Evolutionary conservation across 176 grass and related monocot species (phyloP).

Genomic region (Bromus sterilis): DNA sequence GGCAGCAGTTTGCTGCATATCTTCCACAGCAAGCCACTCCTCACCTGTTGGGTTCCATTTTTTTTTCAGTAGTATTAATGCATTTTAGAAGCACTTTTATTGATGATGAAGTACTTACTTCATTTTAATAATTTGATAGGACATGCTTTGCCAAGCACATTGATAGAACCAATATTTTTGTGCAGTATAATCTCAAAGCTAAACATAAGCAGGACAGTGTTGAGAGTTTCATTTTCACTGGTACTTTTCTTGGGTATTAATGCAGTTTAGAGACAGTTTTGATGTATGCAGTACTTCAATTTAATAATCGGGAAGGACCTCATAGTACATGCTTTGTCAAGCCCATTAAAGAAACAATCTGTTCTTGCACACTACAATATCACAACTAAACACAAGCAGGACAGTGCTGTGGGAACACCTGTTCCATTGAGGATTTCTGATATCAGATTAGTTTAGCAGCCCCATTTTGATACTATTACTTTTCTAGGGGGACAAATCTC

Average conservation of each 20-base stretch:
- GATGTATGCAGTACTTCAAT: neutral
- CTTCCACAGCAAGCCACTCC: constrained; percentile 16
- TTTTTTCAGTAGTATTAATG: neutral
- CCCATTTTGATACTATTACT: neutral
- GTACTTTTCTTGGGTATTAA: neutral
- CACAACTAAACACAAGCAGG: neutral
- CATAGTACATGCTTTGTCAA: neutral
- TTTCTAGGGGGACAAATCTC: neutral
- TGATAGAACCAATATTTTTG: neutral
- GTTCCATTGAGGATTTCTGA: constrained; percentile 13
- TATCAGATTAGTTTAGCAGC: neutral
- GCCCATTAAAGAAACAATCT: neutral
- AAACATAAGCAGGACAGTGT: neutral
- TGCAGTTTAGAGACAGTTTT: neutral
- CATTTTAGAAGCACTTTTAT: neutral
- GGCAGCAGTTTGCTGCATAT: neutral
- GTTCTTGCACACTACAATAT: neutral
- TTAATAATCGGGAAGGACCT: neutral
- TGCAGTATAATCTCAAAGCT: neutral
- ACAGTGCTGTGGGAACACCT: constrained; percentile 25
- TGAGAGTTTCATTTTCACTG: neutral
- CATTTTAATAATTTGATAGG: neutral
- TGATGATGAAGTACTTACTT: neutral
- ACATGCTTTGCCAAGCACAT: neutral
- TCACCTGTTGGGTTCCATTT: neutral